A percentile compares a stretch with the other conserved stretches of the same genome.
Evolutionary conservation across 768 basidiomycete species (phyloP).

Genomic region (Tulasnella sp.): DNA sequence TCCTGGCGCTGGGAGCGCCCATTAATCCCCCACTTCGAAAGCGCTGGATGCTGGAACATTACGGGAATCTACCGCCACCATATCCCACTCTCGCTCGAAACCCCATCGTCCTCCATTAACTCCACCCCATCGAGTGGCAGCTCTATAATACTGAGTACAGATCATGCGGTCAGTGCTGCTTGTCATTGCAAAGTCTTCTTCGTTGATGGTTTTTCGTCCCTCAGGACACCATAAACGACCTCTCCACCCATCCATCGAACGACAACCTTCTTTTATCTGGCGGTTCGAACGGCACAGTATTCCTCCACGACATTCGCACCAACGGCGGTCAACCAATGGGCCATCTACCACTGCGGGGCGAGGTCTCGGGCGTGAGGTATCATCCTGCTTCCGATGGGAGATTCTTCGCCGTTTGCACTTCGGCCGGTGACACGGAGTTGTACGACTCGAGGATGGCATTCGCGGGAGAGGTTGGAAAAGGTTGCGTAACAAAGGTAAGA

Average conservation of each 20-base stretch:
- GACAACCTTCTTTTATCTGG: constrained; percentile 13
- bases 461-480: background rate
- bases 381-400: constrained; percentile 14
- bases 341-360: background rate
- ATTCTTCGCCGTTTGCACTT: constrained; percentile 21
- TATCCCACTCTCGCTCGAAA: background rate
- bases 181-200: background rate
- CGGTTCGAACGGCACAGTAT: constrained; percentile 1
- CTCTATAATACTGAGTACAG: background rate
- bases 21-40: background rate
- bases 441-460: constrained; percentile 27
- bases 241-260: constrained; percentile 31
- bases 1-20: background rate
- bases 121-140: background rate
- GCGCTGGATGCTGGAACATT: constrained; percentile 1
- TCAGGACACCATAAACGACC: constrained; percentile 25
- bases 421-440: constrained; percentile 5
- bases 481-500: background rate
- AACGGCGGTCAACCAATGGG: background rate
- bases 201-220: background rate
- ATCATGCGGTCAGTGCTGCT: background rate
- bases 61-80: background rate
- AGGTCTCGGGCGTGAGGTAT: constrained; percentile 22
- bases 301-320: constrained; percentile 10
- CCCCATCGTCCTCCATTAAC: background rate